Conservation (phyloP, 2,329 filamentous ascomycete species). For the Fusarium algeriense region DNA sequence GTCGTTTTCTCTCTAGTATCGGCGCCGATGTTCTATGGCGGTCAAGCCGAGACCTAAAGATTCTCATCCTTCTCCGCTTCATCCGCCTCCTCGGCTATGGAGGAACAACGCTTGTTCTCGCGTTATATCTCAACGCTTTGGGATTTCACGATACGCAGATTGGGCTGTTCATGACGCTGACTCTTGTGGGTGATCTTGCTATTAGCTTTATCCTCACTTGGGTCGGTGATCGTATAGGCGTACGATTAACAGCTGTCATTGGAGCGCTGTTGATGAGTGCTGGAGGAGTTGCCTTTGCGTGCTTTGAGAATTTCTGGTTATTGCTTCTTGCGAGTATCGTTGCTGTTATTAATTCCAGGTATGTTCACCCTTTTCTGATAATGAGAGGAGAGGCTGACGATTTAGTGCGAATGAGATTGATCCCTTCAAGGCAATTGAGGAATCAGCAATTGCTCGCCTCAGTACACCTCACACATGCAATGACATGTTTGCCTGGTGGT, state of each 20-base stretch:
- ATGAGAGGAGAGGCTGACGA: not conserved
- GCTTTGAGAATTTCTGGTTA: conserved; percentile 38
- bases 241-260: conserved; percentile 26
- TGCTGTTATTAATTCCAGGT: conserved; percentile 42
- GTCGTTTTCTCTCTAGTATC: conserved; percentile 32
- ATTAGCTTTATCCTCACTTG: conserved; percentile 42
- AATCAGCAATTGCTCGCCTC: conserved; percentile 37
- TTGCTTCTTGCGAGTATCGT: conserved; percentile 34
- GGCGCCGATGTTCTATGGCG: conserved; percentile 37
- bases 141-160: conserved; percentile 38
- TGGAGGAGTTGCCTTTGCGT: conserved; percentile 33
- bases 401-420: conserved; percentile 43
- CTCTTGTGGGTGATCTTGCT: conserved; percentile 39
- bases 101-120: conserved; percentile 38
- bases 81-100: conserved; percentile 40
- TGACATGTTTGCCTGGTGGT: conserved; percentile 44
- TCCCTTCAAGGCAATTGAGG: conserved; percentile 43
- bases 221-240: conserved; percentile 35
- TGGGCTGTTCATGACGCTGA: conserved; percentile 42
- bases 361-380: not conserved
- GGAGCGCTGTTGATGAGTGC: conserved; percentile 36
- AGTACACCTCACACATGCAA: conserved; percentile 40
- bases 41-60: conserved; percentile 38
- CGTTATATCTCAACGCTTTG: conserved; percentile 39
- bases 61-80: conserved; percentile 38